These are phyloP conservation scores for Echria macrotheca DNA, from an alignment of 495 filamentous ascomycete genomes.

Conservation along the genomic window DNA sequence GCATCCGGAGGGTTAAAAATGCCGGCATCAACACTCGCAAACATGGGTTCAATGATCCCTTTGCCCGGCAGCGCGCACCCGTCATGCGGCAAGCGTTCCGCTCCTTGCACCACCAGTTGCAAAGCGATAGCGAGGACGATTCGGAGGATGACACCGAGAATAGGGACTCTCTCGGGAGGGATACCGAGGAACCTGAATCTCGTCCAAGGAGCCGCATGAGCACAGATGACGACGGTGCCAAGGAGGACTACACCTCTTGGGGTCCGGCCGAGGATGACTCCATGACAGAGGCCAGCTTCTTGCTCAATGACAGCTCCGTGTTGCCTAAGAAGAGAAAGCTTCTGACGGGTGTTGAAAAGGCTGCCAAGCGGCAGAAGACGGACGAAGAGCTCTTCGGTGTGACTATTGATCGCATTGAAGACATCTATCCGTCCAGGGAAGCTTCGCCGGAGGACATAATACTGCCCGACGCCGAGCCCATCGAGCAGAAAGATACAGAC, in stretches of 20 bases:
- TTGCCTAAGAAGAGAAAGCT: slow-evolving; percentile 67
- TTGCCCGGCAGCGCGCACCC: slow-evolving; percentile 59
- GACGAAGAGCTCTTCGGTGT: slow-evolving; percentile 72
- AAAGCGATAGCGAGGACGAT: slow-evolving; percentile 55
- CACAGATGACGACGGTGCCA: slow-evolving; percentile 57
- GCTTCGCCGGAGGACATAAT: slow-evolving; percentile 32
- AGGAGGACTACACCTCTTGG: slow-evolving; percentile 52
- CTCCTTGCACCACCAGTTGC: slow-evolving; percentile 49
- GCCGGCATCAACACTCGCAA: slow-evolving; percentile 54
- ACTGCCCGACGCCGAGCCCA: slow-evolving; percentile 32
- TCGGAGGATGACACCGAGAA: slow-evolving; percentile 43
- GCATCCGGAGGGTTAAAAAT: slow-evolving; percentile 61
- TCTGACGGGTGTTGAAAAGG: slow-evolving; percentile 51
- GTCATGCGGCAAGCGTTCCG: slow-evolving; percentile 40
- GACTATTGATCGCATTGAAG: slow-evolving; percentile 47
- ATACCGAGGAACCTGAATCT: slow-evolving; percentile 80
- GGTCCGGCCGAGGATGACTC: slow-evolving; percentile 48
- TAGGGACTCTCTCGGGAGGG: slow-evolving; percentile 53
- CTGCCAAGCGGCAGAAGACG: slow-evolving; percentile 67
- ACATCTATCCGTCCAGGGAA: slow-evolving; percentile 37
- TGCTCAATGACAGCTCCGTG: slow-evolving; percentile 33
- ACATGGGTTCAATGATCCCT: slow-evolving; percentile 70
- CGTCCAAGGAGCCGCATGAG: slow-evolving; percentile 73
- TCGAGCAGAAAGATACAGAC: slow-evolving; percentile 33
- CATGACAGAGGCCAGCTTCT: slow-evolving; percentile 51